Evolutionary conservation across 129 eudicot genomes (phyloP).

Genomic region (Logfia minima): DNA sequence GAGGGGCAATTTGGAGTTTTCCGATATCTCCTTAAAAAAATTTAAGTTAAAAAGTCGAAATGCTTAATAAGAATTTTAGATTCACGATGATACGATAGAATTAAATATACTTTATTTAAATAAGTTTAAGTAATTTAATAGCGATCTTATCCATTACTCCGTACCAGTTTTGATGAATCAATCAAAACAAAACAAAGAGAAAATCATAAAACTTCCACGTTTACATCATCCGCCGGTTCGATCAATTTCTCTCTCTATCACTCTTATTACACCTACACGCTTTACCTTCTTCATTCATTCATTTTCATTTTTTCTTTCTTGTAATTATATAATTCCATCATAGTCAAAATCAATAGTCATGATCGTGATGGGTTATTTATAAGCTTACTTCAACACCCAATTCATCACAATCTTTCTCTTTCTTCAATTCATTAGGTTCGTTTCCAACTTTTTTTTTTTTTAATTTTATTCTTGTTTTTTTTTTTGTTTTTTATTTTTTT

Average conservation of each 20-base stretch:
- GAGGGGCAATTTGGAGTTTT: too few relatives aligned
- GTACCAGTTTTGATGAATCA: background rate
- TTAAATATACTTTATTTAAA: too few relatives aligned
- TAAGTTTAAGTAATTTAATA: too few relatives aligned
- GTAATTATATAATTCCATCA: too few relatives aligned
- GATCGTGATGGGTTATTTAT: too few relatives aligned
- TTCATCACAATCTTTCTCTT: background rate
- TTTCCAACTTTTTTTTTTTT: background rate
- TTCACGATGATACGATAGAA: too few relatives aligned
- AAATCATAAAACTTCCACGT: slow-evolving; percentile 50
- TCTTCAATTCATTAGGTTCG: slow-evolving; percentile 16
- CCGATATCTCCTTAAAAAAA: too few relatives aligned
- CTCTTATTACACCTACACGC: background rate
- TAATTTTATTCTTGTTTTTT: background rate
- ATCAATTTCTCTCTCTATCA: slow-evolving; percentile 35
- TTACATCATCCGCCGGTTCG: slow-evolving; percentile 47
- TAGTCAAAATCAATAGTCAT: too few relatives aligned
- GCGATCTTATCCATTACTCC: too few relatives aligned
- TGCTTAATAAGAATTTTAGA: too few relatives aligned
- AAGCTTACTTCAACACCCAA: background rate
- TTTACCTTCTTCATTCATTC: background rate
- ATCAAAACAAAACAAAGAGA: background rate
- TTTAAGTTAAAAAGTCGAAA: too few relatives aligned
- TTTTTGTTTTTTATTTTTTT: too few relatives aligned
- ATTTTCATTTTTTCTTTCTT: slow-evolving; percentile 7